Percentiles rank a stretch among this genome's conserved stretches.
Evolutionary conservation across 805 yeast genomes (phyloP).

Genomic region (Helenozyma baotianmanensis): DNA sequence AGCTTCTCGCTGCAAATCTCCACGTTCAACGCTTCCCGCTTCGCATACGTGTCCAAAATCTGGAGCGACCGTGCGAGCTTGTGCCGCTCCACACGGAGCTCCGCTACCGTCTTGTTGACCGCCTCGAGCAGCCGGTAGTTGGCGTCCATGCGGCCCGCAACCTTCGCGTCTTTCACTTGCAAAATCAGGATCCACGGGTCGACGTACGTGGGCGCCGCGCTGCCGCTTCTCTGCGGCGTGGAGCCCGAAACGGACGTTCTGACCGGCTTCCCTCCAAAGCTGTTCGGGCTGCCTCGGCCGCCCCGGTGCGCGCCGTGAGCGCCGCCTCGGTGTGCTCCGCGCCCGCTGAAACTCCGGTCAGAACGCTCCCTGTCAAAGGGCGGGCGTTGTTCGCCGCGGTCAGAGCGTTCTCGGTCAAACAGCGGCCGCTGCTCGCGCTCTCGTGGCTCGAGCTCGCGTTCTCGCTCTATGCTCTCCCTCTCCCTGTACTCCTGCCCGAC

Average conservation of each 20-base stretch:
- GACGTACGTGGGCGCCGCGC: constrained; percentile 1
- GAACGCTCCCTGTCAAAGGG: no score
- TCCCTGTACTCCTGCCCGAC: no score
- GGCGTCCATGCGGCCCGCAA: constrained; percentile 21
- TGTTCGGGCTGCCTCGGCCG: not conserved
- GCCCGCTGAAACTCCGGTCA: no score
- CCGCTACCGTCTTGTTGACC: constrained; percentile 22
- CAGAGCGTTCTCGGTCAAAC: no score
- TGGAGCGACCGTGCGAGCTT: constrained; percentile 15
- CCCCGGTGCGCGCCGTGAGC: constrained; percentile 2
- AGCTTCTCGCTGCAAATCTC: constrained; percentile 43
- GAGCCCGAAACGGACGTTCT: not conserved
- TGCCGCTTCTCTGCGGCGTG: no score
- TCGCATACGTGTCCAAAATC: constrained; percentile 18
- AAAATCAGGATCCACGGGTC: constrained; percentile 34
- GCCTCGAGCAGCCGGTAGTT: constrained; percentile 21
- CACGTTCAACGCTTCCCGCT: constrained; percentile 31
- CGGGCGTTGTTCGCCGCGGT: no score
- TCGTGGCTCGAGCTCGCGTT: no score
- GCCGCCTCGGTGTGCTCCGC: no score
- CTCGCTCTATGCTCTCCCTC: no score
- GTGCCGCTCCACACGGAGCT: constrained; percentile 21
- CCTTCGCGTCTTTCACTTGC: constrained; percentile 22
- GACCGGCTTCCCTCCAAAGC: not conserved
- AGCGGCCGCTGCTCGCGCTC: no score